These are phyloP conservation scores for Cucurbita argyrosperma DNA, from an alignment of 306 rosid genomes.

Conservation along the genomic window DNA sequence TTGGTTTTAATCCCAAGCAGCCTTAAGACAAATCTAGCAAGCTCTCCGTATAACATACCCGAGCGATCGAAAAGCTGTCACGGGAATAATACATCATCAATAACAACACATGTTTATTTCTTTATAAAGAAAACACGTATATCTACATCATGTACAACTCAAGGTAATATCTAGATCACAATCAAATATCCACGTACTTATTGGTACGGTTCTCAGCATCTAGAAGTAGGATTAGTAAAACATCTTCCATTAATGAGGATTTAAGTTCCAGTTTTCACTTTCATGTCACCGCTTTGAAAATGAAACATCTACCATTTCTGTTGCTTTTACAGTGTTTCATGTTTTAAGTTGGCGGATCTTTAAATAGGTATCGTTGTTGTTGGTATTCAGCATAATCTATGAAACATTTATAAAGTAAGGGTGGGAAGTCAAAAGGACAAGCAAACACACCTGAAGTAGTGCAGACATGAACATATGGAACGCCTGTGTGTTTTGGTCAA, in stretches of 20 bases:
- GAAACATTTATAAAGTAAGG: background rate
- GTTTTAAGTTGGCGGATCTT: background rate
- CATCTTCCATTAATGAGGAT: background rate
- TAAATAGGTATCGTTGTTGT: background rate
- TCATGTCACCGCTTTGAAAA: background rate
- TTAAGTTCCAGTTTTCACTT: background rate
- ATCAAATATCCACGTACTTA: background rate
- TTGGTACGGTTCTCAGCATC: background rate
- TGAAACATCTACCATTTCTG: background rate
- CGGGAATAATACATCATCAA: background rate
- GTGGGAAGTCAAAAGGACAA: background rate
- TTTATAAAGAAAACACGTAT: background rate
- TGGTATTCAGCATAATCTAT: background rate
- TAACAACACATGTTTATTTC: background rate
- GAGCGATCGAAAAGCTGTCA: conserved; percentile 84
- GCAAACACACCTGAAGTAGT: conserved; percentile 64
- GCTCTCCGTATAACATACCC: conserved; percentile 77
- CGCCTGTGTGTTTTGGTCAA: conserved; percentile 97
- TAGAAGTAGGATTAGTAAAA: background rate
- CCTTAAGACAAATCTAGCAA: conserved; percentile 78
- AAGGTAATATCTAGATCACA: background rate
- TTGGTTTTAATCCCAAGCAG: conserved; percentile 59
- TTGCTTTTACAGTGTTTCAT: background rate
- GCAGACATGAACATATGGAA: conserved; percentile 94
- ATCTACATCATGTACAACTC: background rate